phyloP scores from a whole-genome alignment of 768 basidiomycete genomes.

The Mycena venus region DNA sequence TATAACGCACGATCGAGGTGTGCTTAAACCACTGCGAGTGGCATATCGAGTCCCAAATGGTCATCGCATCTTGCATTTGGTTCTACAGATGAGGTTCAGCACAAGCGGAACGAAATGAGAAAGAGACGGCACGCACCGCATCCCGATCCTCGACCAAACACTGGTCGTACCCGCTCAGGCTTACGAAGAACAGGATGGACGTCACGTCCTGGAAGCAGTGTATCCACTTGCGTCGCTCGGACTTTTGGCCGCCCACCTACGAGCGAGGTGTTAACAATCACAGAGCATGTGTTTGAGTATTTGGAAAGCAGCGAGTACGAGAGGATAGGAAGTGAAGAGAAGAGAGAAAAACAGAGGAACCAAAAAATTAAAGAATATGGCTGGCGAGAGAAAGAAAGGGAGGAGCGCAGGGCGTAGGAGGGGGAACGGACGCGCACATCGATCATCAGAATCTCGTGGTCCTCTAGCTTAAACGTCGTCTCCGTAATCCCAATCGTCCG shows the following conservation, averaged over 20 bases:
- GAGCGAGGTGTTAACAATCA: neutral
- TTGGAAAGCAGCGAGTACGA: neutral
- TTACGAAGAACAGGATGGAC: constrained; percentile 91
- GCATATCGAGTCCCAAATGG: constrained; percentile 97
- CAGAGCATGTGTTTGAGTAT: too few species aligned
- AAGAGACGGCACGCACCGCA: constrained; percentile 67
- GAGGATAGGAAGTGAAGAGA: neutral
- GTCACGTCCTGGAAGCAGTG: constrained; percentile 96
- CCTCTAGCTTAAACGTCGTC: constrained; percentile 74
- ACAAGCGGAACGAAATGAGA: neutral
- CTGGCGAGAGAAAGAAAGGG: neutral
- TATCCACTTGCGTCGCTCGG: constrained; percentile 93
- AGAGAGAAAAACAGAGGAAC: neutral
- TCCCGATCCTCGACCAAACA: constrained; percentile 93
- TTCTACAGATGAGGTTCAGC: neutral
- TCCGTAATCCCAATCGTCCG: constrained; percentile 94
- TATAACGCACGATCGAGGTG: constrained; percentile 82
- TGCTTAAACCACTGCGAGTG: constrained; percentile 97
- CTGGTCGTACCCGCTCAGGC: constrained; percentile 93
- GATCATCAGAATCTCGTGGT: constrained; percentile 89
- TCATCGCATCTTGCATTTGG: constrained; percentile 97
- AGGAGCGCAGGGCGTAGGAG: neutral
- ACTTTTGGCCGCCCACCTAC: constrained; percentile 86
- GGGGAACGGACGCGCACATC: constrained; percentile 60
- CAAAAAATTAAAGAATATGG: neutral